These are phyloP conservation scores for Candida pseudoviswanathii DNA, from an alignment of 1,139 yeast species.

Conservation along the genomic window DNA sequence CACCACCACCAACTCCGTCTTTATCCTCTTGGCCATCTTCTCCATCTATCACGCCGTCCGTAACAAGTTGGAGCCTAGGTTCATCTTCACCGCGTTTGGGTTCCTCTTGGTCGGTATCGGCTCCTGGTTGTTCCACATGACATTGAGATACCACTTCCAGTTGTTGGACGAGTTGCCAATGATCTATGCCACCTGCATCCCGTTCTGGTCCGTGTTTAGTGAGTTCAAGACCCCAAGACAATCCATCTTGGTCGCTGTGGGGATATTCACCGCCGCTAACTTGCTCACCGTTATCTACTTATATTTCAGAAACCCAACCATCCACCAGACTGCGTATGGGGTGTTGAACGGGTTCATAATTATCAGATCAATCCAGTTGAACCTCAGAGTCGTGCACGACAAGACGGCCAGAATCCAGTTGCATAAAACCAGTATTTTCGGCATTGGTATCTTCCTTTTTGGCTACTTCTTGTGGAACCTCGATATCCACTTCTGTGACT, in stretches of 20 bases:
- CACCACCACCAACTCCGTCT: slow-evolving; percentile 73
- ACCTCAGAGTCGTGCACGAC: slow-evolving; percentile 54
- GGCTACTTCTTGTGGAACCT: slow-evolving; percentile 86
- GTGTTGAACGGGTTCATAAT: slow-evolving; percentile 64
- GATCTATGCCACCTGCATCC: slow-evolving; percentile 96
- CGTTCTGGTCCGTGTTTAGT: slow-evolving; percentile 86
- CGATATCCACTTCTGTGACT: slow-evolving; percentile 79
- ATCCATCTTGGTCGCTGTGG: slow-evolving; percentile 51
- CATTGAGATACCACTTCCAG: slow-evolving; percentile 84
- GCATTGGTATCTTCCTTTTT: slow-evolving; percentile 62
- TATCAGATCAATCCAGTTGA: slow-evolving; percentile 52
- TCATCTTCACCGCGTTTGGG: slow-evolving; percentile 71
- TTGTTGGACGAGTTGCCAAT: slow-evolving; percentile 93
- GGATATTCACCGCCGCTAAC: slow-evolving; percentile 59
- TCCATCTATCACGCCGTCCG: slow-evolving; percentile 63
- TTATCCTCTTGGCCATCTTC: slow-evolving; percentile 66
- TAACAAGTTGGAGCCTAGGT: slow-evolving; percentile 69
- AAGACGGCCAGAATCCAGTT: slow-evolving; percentile 47
- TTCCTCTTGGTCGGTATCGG: slow-evolving; percentile 90
- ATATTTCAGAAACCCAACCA: slow-evolving; percentile 73
- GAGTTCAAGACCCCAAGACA: slow-evolving; percentile 49
- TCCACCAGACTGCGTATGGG: slow-evolving; percentile 84
- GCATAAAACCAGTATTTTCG: slow-evolving; percentile 56
- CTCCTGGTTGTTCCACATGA: slow-evolving; percentile 95
- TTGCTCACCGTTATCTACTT: slow-evolving; percentile 66